phyloP scores from a whole-genome alignment of 2,329 filamentous ascomycete genomes.

The Fusarium udum region DNA sequence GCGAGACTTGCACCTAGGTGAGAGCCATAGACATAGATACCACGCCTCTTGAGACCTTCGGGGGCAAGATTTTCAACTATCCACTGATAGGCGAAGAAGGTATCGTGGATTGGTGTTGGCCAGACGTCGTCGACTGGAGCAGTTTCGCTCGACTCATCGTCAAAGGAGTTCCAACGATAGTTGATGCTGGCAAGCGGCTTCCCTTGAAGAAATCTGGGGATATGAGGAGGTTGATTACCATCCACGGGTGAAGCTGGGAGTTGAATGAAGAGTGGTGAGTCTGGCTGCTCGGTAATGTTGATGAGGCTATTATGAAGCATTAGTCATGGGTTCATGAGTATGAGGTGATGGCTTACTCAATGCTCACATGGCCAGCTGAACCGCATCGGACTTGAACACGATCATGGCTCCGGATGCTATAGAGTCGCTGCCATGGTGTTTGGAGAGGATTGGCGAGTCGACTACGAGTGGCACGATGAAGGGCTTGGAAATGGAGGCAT shows the following conservation, averaged over 20 bases:
- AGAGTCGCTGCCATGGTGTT: conserved; percentile 15
- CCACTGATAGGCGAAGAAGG: conserved; percentile 63
- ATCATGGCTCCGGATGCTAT: conserved; percentile 45
- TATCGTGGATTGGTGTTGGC: conserved; percentile 68
- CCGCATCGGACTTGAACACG: conserved; percentile 58
- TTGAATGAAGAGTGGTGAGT: conserved; percentile 62
- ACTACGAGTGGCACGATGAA: conserved; percentile 21
- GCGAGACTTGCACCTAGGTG: conserved; percentile 68
- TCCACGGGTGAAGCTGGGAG: conserved; percentile 59
- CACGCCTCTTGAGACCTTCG: conserved; percentile 46
- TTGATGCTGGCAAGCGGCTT: conserved; percentile 65
- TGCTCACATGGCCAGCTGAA: conserved; percentile 59
- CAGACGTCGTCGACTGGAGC: conserved; percentile 51
- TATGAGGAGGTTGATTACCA: conserved; percentile 37
- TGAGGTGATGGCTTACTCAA: conserved; percentile 58
- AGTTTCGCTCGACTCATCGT: conserved; percentile 21
- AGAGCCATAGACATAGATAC: conserved; percentile 62
- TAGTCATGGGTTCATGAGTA: conserved; percentile 6
- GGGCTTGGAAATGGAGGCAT: conserved; percentile 30
- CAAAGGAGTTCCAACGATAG: conserved; percentile 63
- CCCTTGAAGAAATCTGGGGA: conserved; percentile 54
- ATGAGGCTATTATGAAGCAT: conserved; percentile 54
- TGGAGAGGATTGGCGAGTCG: neutral
- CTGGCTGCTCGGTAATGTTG: conserved; percentile 52
- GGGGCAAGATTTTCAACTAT: conserved; percentile 57